These are phyloP conservation scores for Plasmodium berghei DNA, from an alignment of 169 alveolate genomes.

Conservation along the genomic window DNA sequence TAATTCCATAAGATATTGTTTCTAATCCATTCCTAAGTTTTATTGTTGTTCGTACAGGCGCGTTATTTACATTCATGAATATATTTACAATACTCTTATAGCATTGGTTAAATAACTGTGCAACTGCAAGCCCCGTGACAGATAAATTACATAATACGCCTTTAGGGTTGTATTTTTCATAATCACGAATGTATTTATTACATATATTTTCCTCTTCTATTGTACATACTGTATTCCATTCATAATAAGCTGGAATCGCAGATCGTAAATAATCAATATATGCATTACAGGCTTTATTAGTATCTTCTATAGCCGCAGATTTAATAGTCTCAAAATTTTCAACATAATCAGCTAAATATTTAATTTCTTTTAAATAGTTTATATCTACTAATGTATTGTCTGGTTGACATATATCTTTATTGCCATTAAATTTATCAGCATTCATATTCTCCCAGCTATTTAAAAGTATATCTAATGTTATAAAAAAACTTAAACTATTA, in stretches of 20 bases:
- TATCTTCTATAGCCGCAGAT: slow-evolving; percentile 25
- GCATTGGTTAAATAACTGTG: slow-evolving; percentile 39
- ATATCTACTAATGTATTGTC: slow-evolving; percentile 26
- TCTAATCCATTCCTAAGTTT: slow-evolving; percentile 9
- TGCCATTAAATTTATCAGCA: slow-evolving; percentile 3
- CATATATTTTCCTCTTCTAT: slow-evolving; percentile 41
- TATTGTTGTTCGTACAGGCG: slow-evolving; percentile 16
- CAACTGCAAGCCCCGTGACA: slow-evolving; percentile 33
- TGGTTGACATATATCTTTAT: slow-evolving; percentile 29
- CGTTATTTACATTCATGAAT: slow-evolving; percentile 7
- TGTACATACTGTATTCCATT: slow-evolving; percentile 17
- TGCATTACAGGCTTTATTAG: slow-evolving; percentile 26
- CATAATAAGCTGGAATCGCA: slow-evolving; percentile 28
- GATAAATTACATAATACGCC: slow-evolving; percentile 28
- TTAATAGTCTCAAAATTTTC: slow-evolving; percentile 37
- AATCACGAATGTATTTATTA: slow-evolving; percentile 20
- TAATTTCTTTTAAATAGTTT: slow-evolving; percentile 45
- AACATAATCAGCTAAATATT: slow-evolving; percentile 25
- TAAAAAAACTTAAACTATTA: slow-evolving; percentile 17
- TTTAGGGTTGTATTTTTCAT: slow-evolving; percentile 21
- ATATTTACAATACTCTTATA: slow-evolving; percentile 27
- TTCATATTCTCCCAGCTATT: slow-evolving; percentile 17
- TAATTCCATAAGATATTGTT: background rate
- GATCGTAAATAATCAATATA: slow-evolving; percentile 15
- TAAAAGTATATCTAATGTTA: slow-evolving; percentile 12